Evolutionary conservation across 2,329 filamentous ascomycete species (phyloP).

Genomic region (Stemphylium lycopersici): DNA sequence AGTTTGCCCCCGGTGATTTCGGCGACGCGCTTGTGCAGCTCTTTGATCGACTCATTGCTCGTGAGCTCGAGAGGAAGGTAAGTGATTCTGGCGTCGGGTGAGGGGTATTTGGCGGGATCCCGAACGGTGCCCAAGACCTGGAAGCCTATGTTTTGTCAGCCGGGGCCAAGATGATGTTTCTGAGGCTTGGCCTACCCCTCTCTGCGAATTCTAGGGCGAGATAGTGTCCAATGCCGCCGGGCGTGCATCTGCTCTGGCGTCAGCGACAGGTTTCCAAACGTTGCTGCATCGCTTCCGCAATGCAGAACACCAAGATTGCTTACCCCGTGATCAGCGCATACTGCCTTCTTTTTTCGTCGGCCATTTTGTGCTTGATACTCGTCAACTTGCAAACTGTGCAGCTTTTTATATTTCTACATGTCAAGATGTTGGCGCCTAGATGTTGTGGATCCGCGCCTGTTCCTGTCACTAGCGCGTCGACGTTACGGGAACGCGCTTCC

Average conservation of each 20-base stretch:
- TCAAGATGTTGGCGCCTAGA: not conserved
- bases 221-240: constrained; percentile 65
- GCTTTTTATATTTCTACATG: not conserved
- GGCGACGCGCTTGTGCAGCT: constrained; percentile 55
- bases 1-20: constrained; percentile 56
- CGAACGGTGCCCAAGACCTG: constrained; percentile 66
- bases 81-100: constrained; percentile 59
- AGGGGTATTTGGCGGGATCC: constrained; percentile 55
- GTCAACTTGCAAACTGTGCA: not conserved
- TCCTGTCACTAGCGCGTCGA: constrained; percentile 6
- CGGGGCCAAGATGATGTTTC: not conserved
- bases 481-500: constrained; percentile 3
- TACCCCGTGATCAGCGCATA: constrained; percentile 50
- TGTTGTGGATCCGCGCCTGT: not conserved
- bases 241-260: constrained; percentile 52
- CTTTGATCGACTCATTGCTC: constrained; percentile 55
- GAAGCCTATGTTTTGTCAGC: constrained; percentile 46
- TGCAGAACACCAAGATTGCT: not conserved
- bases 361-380: constrained; percentile 14
- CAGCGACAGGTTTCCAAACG: constrained; percentile 7
- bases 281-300: not conserved
- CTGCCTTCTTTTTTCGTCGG: constrained; percentile 22
- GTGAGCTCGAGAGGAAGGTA: constrained; percentile 62
- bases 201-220: constrained; percentile 63
- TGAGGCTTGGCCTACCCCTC: constrained; percentile 36